Percentiles rank a stretch among this genome's conserved stretches.
Evolutionary conservation across 2,329 filamentous ascomycete genomes (phyloP).

Genomic region (Tolypocladium album): DNA sequence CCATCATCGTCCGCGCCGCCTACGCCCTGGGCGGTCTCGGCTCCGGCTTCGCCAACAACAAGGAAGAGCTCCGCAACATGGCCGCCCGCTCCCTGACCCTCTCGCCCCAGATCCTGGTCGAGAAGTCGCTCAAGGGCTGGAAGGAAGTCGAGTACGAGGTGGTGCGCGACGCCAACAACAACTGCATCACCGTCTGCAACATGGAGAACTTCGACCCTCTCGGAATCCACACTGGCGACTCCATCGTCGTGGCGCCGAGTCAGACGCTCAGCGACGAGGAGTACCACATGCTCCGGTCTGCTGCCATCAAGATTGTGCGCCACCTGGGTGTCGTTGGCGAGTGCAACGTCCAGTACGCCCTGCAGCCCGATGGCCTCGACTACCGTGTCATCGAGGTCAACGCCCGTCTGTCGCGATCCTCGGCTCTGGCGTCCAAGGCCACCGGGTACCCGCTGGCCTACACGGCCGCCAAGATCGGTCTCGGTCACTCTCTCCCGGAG

Average conservation of each 20-base stretch:
- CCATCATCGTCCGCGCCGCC: constrained; percentile 94
- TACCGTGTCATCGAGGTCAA: constrained; percentile 99
- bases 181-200: constrained; percentile 96
- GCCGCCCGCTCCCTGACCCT: constrained; percentile 86
- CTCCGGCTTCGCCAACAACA: constrained; percentile 89
- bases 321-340: constrained; percentile 96
- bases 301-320: constrained; percentile 95
- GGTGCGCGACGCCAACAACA: constrained; percentile 91
- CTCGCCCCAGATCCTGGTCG: constrained; percentile 91
- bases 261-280: constrained; percentile 97
- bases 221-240: constrained; percentile 96
- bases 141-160: constrained; percentile 99
- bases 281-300: constrained; percentile 97
- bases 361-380: constrained; percentile 92
- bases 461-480: constrained; percentile 94
- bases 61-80: constrained; percentile 88
- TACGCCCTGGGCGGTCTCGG: constrained; percentile 94
- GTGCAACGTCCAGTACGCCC: constrained; percentile 96
- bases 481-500: constrained; percentile 90
- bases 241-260: constrained; percentile 93
- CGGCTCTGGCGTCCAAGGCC: constrained; percentile 92
- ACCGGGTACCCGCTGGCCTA: constrained; percentile 96
- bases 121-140: constrained; percentile 99
- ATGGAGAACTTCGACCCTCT: constrained; percentile 84
- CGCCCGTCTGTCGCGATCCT: constrained; percentile 93